A percentile compares a stretch with the other conserved stretches of the same genome.
phyloP scores from a whole-genome alignment of 1,284 basidiomycete species.

The Amylostereum areolatum region DNA sequence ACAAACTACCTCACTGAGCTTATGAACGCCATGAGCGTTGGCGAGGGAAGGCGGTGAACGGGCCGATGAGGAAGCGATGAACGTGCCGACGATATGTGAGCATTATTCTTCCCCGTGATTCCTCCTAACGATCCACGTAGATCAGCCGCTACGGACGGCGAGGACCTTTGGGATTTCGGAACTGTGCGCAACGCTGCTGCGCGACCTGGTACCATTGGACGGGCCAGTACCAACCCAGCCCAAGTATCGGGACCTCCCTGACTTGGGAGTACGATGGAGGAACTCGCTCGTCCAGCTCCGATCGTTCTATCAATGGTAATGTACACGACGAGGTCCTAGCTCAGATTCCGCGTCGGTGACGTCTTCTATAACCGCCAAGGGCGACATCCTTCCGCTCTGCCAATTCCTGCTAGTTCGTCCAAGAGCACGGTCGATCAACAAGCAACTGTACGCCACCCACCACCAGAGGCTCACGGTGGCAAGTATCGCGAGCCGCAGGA shows the following conservation, averaged over 20 bases:
- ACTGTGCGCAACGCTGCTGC: conserved; percentile 68
- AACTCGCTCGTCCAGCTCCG: conserved; percentile 31
- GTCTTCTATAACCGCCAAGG: conserved; percentile 45
- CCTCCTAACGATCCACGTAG: conserved; percentile 25
- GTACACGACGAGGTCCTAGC: conserved; percentile 9
- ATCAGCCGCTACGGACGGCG: conserved; percentile 53
- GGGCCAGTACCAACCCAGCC: conserved; percentile 43
- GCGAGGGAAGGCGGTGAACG: conserved; percentile 85
- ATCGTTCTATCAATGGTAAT: conserved; percentile 24
- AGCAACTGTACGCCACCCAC: conserved; percentile 56
- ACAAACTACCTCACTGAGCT: conserved; percentile 91
- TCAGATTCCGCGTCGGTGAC: conserved; percentile 18
- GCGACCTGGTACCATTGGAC: conserved; percentile 49
- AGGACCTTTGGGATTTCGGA: conserved; percentile 95
- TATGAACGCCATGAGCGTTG: conserved; percentile 93
- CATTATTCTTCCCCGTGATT: conserved; percentile 4
- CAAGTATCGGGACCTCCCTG: conserved; percentile 56
- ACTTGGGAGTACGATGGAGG: conserved; percentile 73
- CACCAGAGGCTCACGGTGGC: conserved; percentile 24
- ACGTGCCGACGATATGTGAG: conserved; percentile 55
- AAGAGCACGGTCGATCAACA: conserved; percentile 48
- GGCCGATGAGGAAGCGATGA: conserved; percentile 65
- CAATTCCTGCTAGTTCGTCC: conserved; percentile 32
- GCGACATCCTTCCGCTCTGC: conserved; percentile 50
- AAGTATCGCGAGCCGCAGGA: conserved; percentile 40